Evolutionary conservation across 495 filamentous ascomycete genomes (phyloP).

Genomic region (Neurospora hispaniola): DNA sequence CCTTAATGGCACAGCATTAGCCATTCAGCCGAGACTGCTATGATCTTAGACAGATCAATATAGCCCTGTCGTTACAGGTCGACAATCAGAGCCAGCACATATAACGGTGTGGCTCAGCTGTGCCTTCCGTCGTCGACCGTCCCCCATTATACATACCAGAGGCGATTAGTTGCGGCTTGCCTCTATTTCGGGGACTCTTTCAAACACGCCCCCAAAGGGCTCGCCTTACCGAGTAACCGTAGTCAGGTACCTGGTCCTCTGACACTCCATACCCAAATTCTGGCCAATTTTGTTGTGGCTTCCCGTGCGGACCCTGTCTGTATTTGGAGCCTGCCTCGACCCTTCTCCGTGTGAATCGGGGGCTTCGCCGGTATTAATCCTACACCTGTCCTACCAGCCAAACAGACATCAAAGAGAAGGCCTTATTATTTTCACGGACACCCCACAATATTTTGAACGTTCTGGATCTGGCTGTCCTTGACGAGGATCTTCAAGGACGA

Average conservation of each 20-base stretch:
- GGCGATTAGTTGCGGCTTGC: slow-evolving; percentile 31
- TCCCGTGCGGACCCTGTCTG: slow-evolving; percentile 33
- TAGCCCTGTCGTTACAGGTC: slow-evolving; percentile 27
- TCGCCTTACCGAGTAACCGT: slow-evolving; percentile 19
- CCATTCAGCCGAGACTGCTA: slow-evolving; percentile 44
- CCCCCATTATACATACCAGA: slow-evolving; percentile 28
- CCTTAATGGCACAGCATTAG: slow-evolving; percentile 40
- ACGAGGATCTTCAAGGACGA: neutral
- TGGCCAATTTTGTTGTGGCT: slow-evolving; percentile 19
- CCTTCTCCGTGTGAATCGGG: slow-evolving; percentile 36
- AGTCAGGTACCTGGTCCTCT: slow-evolving; percentile 32
- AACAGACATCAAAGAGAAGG: slow-evolving; percentile 31
- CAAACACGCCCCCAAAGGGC: slow-evolving; percentile 24
- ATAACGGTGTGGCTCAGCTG: slow-evolving; percentile 40
- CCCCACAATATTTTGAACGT: slow-evolving; percentile 20
- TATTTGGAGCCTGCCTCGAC: slow-evolving; percentile 38
- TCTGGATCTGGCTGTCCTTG: neutral
- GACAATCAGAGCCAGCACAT: slow-evolving; percentile 6
- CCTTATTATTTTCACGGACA: slow-evolving; percentile 36
- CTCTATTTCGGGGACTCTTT: slow-evolving; percentile 28
- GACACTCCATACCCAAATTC: slow-evolving; percentile 4
- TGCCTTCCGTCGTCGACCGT: slow-evolving; percentile 23
- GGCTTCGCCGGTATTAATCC: slow-evolving; percentile 41
- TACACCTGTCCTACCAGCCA: slow-evolving; percentile 37
- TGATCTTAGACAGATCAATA: slow-evolving; percentile 29